Conservation (phyloP, 2,329 filamentous ascomycete species). For the Fusarium sp. region DNA sequence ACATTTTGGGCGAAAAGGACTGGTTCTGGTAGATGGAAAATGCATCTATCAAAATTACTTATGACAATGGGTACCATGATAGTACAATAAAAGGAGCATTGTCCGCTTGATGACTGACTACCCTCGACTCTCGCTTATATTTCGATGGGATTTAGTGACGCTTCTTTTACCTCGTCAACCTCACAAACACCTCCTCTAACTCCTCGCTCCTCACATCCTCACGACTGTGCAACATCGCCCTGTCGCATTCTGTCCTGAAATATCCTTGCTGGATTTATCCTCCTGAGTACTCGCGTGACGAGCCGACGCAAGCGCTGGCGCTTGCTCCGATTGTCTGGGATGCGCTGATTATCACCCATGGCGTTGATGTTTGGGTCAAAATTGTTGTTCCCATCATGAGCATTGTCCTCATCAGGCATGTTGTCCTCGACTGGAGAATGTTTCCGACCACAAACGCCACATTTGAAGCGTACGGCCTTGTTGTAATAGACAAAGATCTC, state of each 20-base stretch:
- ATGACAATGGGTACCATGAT: conserved; percentile 59
- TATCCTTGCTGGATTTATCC: no score
- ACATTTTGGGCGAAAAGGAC: conserved; percentile 67
- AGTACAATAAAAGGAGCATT: conserved; percentile 57
- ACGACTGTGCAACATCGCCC: no score
- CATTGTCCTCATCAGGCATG: no score
- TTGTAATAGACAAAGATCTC: conserved; percentile 55
- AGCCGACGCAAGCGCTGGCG: no score
- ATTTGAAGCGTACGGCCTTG: conserved; percentile 45
- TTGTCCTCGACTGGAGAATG: neutral
- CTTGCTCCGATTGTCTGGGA: no score
- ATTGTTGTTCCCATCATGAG: no score
- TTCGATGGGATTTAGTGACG: conserved; percentile 15
- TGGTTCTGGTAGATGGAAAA: conserved; percentile 63
- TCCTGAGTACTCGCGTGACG: no score
- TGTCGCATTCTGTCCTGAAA: no score
- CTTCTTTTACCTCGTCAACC: conserved; percentile 1
- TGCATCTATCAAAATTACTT: conserved; percentile 58
- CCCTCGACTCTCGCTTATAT: conserved; percentile 34
- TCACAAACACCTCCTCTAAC: no score
- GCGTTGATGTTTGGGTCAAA: no score
- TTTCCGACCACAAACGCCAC: conserved; percentile 34
- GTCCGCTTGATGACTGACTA: conserved; percentile 50
- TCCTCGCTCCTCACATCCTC: no score
- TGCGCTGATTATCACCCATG: no score